phyloP scores from a whole-genome alignment of 2,329 filamentous ascomycete genomes.

The Talaromyces pinophilus region DNA sequence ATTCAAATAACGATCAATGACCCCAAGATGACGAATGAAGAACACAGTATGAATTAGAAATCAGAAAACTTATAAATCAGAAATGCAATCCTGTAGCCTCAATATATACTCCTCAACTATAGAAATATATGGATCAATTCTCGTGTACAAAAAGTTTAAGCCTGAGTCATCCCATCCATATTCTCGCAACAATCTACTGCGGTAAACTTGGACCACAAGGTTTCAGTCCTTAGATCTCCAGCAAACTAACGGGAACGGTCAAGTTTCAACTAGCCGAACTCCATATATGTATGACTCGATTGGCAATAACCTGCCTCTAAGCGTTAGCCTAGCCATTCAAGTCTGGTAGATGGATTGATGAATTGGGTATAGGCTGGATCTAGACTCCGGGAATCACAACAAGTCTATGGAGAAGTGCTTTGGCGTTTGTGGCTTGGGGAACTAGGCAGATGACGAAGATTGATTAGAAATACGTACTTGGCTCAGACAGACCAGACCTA shows the following conservation, averaged over 20 bases:
- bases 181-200: background rate
- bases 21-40: background rate
- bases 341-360: background rate
- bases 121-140: background rate
- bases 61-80: background rate
- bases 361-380: background rate
- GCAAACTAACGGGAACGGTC: background rate
- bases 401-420: background rate
- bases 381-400: background rate
- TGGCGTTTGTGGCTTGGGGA: background rate
- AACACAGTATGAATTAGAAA: background rate
- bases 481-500: background rate
- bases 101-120: background rate
- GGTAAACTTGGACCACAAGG: background rate
- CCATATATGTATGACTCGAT: background rate
- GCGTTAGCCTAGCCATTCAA: background rate
- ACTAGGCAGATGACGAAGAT: background rate
- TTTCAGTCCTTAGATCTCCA: background rate
- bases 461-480: background rate
- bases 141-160: conserved; percentile 6
- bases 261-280: background rate
- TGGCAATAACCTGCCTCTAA: background rate
- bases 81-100: background rate
- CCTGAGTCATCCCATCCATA: conserved; percentile 12
- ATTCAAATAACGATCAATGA: background rate